Base-by-base conservation (phyloP, 495 filamentous ascomycete genomes). In the Aspergillus campestris region DNA sequence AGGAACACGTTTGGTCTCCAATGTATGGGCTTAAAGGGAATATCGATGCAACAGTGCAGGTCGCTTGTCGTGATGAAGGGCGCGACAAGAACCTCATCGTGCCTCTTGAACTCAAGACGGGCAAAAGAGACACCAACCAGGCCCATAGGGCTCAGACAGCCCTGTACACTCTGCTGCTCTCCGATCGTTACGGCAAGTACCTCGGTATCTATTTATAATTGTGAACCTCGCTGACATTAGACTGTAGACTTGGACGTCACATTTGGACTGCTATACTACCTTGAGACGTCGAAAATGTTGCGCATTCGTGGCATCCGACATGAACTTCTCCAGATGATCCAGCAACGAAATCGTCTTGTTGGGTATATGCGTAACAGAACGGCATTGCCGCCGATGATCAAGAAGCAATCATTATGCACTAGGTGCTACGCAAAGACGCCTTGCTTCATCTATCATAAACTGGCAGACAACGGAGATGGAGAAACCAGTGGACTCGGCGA, bases 21-120 rank as follows among this genome's bases (percentile, higher is more conserved):
- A 88, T 87, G 81, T 97, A 91, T 58, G 92, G 92, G 0, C 73
- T 98, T 6, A 97, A 98, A 66, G 92, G 92, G 29, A 97, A 95
- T 59, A 88, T 98, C 45, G 92, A 98, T 67, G 92, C 92, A n/a
- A 97, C 92, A 5, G 84, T 98, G 9, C 87, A 97, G 66, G 81
- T 91, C n/a, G 78, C 77, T 5, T 84, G 94, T 69, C 62, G 80
- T 34, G 87, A 95, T 28, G 67, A 77, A 47, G 55, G 69, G 18
- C 61, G 65, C 38, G 53, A 79, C 30, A 83, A 78, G 52, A 87
- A 75, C 5, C 72, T 98, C 42, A 84, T 89, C 3, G 86, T 95
- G 11, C 92, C 92, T 3, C 84, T 97, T 48, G 92, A 98, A 58
- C 70, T 98, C 54, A 98, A 98, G 67, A 97, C 90, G 0, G 92